These are phyloP conservation scores for Logfia minima DNA, from an alignment of 129 eudicot genomes.

Conservation along the genomic window DNA sequence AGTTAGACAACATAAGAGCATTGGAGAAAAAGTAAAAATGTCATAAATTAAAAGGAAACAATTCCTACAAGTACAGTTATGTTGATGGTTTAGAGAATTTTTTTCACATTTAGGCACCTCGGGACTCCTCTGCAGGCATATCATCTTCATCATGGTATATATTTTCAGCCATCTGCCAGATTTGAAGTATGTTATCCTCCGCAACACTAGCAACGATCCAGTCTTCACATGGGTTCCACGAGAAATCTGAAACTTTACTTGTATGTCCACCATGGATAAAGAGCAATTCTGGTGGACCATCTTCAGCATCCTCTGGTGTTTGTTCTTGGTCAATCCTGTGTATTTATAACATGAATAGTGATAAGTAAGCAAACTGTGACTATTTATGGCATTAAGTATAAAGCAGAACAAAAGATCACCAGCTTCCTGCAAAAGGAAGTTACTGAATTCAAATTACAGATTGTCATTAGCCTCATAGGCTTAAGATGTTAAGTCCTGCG, in stretches of 20 bases:
- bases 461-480: background rate
- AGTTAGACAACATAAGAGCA: constrained; percentile 15
- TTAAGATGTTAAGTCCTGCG: background rate
- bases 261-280: constrained; percentile 97
- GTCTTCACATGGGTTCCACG: constrained; percentile 97
- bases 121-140: constrained; percentile 62
- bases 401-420: background rate
- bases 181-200: constrained; percentile 87
- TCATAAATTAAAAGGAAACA: background rate
- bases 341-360: background rate
- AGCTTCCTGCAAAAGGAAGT: background rate
- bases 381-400: background rate
- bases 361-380: background rate
- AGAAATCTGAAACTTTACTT: constrained; percentile 83
- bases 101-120: constrained; percentile 30
- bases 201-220: constrained; percentile 95
- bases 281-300: constrained; percentile 93
- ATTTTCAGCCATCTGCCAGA: constrained; percentile 99
- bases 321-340: constrained; percentile 78
- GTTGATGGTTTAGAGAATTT: constrained; percentile 6
- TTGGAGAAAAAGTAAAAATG: background rate
- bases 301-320: constrained; percentile 85
- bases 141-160: constrained; percentile 93
- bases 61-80: constrained; percentile 15
- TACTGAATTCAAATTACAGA: background rate